Conservation (phyloP, 352 stramenopile species). For the Pythium pyrilobum region DNA sequence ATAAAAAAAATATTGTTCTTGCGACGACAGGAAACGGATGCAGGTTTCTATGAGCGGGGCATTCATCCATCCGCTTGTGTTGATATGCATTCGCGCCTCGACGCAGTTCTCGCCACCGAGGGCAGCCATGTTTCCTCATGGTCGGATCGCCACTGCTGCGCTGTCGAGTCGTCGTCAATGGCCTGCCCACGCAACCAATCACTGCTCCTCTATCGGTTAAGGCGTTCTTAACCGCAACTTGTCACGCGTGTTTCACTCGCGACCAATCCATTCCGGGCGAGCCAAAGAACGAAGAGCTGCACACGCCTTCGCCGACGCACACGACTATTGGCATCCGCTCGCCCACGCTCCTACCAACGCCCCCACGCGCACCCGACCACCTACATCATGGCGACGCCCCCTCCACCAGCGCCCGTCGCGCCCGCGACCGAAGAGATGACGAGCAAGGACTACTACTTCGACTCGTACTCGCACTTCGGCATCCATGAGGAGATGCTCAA, state of each 20-base stretch:
- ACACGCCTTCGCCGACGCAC: no score
- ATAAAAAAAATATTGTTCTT: no score
- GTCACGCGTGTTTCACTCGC: slow-evolving; percentile 19
- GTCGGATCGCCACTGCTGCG: no score
- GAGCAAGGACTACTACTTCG: slow-evolving; percentile 98
- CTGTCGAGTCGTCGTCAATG: no score
- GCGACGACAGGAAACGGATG: no score
- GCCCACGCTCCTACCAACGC: background rate
- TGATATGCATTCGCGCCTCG: no score
- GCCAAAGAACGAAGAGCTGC: slow-evolving; percentile 16
- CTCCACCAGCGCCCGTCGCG: slow-evolving; percentile 12
- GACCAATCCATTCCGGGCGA: slow-evolving; percentile 22
- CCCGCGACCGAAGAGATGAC: slow-evolving; percentile 52
- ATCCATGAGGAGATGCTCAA: slow-evolving; percentile 99
- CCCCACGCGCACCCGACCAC: background rate
- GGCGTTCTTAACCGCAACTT: slow-evolving; percentile 14
- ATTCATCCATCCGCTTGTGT: no score
- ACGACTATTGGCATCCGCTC: background rate
- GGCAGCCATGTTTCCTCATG: no score
- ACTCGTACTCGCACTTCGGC: slow-evolving; percentile 97
- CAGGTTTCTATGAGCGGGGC: no score
- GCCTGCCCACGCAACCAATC: background rate
- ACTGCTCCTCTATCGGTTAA: slow-evolving; percentile 9
- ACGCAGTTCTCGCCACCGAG: no score
- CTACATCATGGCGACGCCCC: slow-evolving; percentile 26